Evolutionary conservation across 768 basidiomycete genomes (phyloP), one percentile per base, ranked within the genome.

Genomic region (Imleria badia): DNA sequence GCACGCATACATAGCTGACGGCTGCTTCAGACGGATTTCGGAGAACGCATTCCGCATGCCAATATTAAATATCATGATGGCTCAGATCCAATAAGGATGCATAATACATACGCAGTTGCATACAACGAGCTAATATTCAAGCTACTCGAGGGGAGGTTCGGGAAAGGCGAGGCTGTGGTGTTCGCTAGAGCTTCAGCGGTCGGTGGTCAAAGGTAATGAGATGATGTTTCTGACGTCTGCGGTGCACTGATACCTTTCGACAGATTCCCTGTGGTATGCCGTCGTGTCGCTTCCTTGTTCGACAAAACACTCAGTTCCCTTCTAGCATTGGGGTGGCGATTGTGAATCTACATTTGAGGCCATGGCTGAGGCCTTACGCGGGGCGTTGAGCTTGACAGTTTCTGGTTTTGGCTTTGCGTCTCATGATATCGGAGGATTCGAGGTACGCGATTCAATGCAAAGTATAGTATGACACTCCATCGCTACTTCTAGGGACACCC

Each of bases 371-470:
- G 81, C 85, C 2, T 70, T 89, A 48, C 77, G 87, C 6, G 87
- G 88, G 11, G 75, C 76, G 17, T 70, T 91, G n/a, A 84, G 83
- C 36, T 68, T 89, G 50, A 85, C 84, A 1, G 54, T 78, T 6
- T 87, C 86, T 30, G 87, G 88, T 1, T 91, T 88, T 60, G 85
- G 79, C 1, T 89, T 82, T 69, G 81, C 85, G 8, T 84, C 84
- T 17, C 86, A 87, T 66, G 88, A 91, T 63, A 87, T 91, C 51
- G 88, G 87, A 23, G 87, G 87, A 1, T 90, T 88, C 59, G 87
- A 89, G 74, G 82, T 79, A 43, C 42, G 74, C 2, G 8, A 19
- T 59, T 30, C 6, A 8, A 36, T 34, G 19, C 26, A 15, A 40
- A 26, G 17, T 7, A 20, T 12, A 31, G 12, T 10, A 30, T 19